A percentile compares a stretch with the other conserved stretches of the same genome.
These are phyloP conservation scores for Dactylis glomerata DNA, from an alignment of 176 grass and related monocot genomes.

Conservation along the genomic window DNA sequence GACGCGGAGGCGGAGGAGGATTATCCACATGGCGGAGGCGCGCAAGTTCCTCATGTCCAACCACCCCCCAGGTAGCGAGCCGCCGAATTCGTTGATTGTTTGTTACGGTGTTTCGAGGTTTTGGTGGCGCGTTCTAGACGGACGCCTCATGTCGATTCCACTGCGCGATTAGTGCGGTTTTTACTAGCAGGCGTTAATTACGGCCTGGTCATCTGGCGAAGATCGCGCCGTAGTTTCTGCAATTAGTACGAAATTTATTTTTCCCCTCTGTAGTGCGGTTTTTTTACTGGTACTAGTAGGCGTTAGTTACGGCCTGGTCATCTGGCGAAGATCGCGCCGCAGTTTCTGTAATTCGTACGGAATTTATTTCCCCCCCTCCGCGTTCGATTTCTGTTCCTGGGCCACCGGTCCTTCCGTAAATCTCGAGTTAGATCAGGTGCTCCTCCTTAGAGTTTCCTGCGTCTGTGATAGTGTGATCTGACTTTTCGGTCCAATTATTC, in stretches of 20 bases:
- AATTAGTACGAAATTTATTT: not conserved
- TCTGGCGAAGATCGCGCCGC: not conserved
- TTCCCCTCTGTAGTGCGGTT: not conserved
- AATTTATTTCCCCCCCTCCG: not conserved
- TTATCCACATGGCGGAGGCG: constrained; percentile 25
- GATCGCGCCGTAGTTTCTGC: not conserved
- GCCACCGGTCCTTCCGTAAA: not conserved
- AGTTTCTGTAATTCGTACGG: not conserved
- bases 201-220: not conserved
- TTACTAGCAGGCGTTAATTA: not conserved
- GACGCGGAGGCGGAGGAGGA: not conserved
- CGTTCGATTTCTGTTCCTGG: not conserved
- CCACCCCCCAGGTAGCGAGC: constrained; percentile 28
- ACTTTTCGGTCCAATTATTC: constrained; percentile 36
- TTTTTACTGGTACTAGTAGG: not conserved
- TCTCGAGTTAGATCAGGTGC: not conserved
- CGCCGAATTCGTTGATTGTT: not conserved
- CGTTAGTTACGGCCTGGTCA: no score
- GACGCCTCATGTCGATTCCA: not conserved
- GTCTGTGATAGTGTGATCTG: constrained; percentile 11
- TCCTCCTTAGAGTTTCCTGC: not conserved
- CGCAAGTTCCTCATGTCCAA: constrained; percentile 25
- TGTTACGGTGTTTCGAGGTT: not conserved
- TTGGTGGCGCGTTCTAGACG: not conserved
- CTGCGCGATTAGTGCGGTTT: not conserved